Evolutionary conservation across 306 rosid genomes (phyloP).

Genomic region (Begonia peltatifolia): DNA sequence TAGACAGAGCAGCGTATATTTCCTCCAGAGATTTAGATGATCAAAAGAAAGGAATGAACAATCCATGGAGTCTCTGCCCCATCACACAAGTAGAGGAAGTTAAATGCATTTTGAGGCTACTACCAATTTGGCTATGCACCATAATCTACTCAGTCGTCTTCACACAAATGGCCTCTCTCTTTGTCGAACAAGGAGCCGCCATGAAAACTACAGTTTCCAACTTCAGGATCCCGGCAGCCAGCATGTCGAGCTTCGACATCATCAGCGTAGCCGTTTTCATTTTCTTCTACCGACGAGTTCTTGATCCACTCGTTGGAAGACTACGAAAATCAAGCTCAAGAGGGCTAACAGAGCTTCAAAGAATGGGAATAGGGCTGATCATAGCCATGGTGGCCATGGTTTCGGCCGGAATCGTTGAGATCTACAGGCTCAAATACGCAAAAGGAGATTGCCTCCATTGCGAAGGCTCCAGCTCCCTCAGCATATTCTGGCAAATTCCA

Average conservation of each 20-base stretch:
- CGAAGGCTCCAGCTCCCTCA: slow-evolving; percentile 61
- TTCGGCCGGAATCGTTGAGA: slow-evolving; percentile 88
- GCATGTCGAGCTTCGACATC: slow-evolving; percentile 98
- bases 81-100: slow-evolving; percentile 93
- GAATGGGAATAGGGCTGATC: slow-evolving; percentile 95
- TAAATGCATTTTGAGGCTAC: slow-evolving; percentile 83
- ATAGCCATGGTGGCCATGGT: slow-evolving; percentile 91
- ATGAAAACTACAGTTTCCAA: slow-evolving; percentile 65
- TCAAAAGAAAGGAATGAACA: slow-evolving; percentile 22
- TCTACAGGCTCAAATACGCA: slow-evolving; percentile 77
- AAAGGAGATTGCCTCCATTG: slow-evolving; percentile 40
- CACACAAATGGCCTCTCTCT: slow-evolving; percentile 98
- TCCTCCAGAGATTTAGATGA: slow-evolving; percentile 62
- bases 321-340: slow-evolving; percentile 45
- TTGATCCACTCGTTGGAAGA: slow-evolving; percentile 66
- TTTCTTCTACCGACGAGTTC: slow-evolving; percentile 70
- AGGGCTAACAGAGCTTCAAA: slow-evolving; percentile 86
- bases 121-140: slow-evolving; percentile 99
- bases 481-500: slow-evolving; percentile 96
- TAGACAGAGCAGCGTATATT: slow-evolving; percentile 81
- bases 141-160: slow-evolving; percentile 90
- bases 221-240: slow-evolving; percentile 82
- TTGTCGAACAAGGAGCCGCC: slow-evolving; percentile 97
- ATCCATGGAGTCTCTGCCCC: slow-evolving; percentile 78
- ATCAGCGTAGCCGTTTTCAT: slow-evolving; percentile 80